These are phyloP conservation scores for Guadua angustifolia DNA, from an alignment of 176 grass and related monocot genomes.

Conservation along the genomic window DNA sequence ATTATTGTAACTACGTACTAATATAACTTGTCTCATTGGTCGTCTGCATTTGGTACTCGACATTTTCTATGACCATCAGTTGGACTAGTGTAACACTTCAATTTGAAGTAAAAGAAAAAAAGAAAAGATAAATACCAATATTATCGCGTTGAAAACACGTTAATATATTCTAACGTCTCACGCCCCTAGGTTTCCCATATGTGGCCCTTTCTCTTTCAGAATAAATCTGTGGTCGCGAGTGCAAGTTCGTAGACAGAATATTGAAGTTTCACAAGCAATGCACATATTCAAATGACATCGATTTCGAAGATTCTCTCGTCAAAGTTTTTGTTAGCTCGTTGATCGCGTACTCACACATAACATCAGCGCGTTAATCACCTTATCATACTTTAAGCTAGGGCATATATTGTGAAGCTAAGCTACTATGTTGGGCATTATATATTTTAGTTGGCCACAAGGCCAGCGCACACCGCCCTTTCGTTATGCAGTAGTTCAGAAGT, in stretches of 20 bases:
- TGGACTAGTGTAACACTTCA: background rate
- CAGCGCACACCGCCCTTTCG: background rate
- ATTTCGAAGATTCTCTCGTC: background rate
- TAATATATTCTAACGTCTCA: background rate
- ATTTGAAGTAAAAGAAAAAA: background rate
- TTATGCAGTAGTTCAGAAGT: background rate
- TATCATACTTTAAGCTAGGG: too few relatives aligned
- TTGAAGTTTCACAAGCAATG: background rate
- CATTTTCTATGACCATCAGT: background rate
- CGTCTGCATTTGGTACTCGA: background rate
- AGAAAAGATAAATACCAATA: background rate
- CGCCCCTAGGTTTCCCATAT: background rate
- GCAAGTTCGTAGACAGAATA: background rate
- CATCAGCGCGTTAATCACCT: background rate
- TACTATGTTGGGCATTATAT: background rate
- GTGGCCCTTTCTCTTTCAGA: background rate
- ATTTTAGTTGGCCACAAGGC: background rate
- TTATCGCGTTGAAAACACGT: background rate
- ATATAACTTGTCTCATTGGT: background rate
- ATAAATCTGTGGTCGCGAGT: background rate
- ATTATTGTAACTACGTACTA: too few relatives aligned
- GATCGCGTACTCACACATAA: background rate
- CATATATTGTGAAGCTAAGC: slow-evolving; percentile 1
- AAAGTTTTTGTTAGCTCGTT: background rate
- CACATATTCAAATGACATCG: background rate